Evolutionary conservation across 305 asterid genomes (phyloP).

Genomic region (Nicotiana rustica): DNA sequence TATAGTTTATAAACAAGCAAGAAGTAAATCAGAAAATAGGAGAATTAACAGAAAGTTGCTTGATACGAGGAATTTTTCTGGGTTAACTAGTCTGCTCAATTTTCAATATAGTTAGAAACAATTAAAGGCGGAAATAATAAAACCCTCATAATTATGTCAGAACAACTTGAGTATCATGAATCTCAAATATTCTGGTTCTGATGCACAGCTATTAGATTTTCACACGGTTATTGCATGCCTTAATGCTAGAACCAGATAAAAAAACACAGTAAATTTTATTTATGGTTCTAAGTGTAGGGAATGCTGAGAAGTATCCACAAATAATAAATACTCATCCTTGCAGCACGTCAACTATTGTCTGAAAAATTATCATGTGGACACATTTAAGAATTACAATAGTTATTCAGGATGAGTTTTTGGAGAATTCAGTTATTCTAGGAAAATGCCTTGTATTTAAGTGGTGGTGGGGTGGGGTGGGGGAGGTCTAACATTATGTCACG

Average conservation of each 20-base stretch:
- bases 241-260: not conserved
- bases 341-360: not conserved
- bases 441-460: too few species aligned
- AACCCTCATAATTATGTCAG: slow-evolving; percentile 11
- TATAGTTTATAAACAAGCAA: not conserved
- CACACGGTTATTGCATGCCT: not conserved
- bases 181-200: not conserved
- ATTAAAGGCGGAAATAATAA: not conserved
- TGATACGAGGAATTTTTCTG: slow-evolving; percentile 15
- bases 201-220: not conserved
- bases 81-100: slow-evolving; percentile 1
- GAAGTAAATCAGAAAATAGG: not conserved
- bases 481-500: not conserved
- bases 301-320: not conserved
- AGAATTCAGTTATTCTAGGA: too few species aligned
- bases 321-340: not conserved
- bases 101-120: not conserved
- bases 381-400: not conserved
- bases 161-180: not conserved
- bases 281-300: slow-evolving; percentile 5
- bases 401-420: too few species aligned
- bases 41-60: not conserved
- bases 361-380: not conserved
- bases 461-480: too few species aligned
- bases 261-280: not conserved